These are phyloP conservation scores for Avicennia marina DNA, from an alignment of 257 asterid genomes.

Conservation along the genomic window DNA sequence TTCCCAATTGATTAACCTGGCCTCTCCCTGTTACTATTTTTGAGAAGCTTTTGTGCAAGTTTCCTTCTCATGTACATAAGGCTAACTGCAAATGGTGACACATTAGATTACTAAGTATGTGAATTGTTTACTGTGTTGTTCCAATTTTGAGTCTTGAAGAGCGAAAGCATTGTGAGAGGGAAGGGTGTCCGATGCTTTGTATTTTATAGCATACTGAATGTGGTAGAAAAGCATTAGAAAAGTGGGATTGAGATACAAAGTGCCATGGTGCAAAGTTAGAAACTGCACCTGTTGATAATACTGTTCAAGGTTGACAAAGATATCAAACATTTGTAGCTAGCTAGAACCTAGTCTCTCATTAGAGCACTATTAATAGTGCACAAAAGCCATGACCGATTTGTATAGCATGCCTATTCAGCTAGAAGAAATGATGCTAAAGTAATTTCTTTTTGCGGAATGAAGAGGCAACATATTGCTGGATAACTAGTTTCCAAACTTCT, in stretches of 20 bases:
- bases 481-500: background rate
- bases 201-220: background rate
- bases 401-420: too few species aligned
- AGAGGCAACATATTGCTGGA: slow-evolving; percentile 6
- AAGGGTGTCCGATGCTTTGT: too few species aligned
- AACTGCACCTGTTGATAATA: background rate
- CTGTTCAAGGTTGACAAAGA: background rate
- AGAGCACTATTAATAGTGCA: too few species aligned
- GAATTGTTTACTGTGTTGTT: too few species aligned
- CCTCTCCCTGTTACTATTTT: too few species aligned
- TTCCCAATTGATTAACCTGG: background rate
- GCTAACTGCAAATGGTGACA: background rate
- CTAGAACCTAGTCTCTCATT: too few species aligned
- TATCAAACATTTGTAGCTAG: too few species aligned
- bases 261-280: background rate
- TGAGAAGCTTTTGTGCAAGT: slow-evolving; percentile 1
- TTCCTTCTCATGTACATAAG: slow-evolving; percentile 4
- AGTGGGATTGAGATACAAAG: background rate
- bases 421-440: background rate
- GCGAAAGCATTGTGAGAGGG: background rate
- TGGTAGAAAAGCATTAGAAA: background rate
- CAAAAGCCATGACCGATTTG: too few species aligned
- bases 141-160: background rate
- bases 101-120: too few species aligned
- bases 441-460: background rate